A percentile compares a stretch with the other conserved stretches of the same genome.
Evolutionary conservation across 805 yeast species (phyloP).

Genomic region (Saccharomycopsis fibuligera): DNA sequence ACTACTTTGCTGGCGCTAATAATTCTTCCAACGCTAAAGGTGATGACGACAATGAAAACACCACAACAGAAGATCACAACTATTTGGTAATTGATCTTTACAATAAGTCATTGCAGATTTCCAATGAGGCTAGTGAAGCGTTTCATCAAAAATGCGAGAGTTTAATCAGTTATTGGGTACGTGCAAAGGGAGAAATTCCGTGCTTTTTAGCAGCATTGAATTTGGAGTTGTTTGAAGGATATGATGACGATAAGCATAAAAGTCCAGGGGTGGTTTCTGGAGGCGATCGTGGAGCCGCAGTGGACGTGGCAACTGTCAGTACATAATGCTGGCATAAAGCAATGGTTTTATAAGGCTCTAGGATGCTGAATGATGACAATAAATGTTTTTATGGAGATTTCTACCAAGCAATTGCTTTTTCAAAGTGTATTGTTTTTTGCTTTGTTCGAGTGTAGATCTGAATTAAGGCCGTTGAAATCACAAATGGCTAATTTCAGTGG

Average conservation of each 20-base stretch:
- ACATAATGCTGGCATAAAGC: too few relatives aligned
- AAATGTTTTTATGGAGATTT: too few relatives aligned
- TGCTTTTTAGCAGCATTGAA: slow-evolving; percentile 74
- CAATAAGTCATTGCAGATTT: slow-evolving; percentile 48
- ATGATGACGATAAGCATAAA: neutral
- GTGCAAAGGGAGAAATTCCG: slow-evolving; percentile 62
- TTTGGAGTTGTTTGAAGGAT: slow-evolving; percentile 37
- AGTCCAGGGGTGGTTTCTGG: neutral
- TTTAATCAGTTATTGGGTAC: slow-evolving; percentile 59
- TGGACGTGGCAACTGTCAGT: neutral
- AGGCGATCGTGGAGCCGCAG: neutral
- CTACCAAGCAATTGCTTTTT: too few relatives aligned
- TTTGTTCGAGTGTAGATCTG: too few relatives aligned
- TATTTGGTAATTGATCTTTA: slow-evolving; percentile 51
- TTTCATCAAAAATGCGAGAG: slow-evolving; percentile 32
- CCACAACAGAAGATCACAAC: slow-evolving; percentile 9
- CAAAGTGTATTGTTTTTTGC: too few relatives aligned
- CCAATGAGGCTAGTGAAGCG: slow-evolving; percentile 29
- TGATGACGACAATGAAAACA: slow-evolving; percentile 6
- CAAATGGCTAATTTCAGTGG: too few relatives aligned
- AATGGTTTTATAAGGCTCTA: too few relatives aligned
- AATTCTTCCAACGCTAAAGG: slow-evolving; percentile 24
- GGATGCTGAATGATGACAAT: too few relatives aligned
- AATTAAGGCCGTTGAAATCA: too few relatives aligned
- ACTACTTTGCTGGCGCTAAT: too few relatives aligned